Evolutionary conservation across 163 green algal species (phyloP).

Genomic region (Coccomyxa subellipsoidea): DNA sequence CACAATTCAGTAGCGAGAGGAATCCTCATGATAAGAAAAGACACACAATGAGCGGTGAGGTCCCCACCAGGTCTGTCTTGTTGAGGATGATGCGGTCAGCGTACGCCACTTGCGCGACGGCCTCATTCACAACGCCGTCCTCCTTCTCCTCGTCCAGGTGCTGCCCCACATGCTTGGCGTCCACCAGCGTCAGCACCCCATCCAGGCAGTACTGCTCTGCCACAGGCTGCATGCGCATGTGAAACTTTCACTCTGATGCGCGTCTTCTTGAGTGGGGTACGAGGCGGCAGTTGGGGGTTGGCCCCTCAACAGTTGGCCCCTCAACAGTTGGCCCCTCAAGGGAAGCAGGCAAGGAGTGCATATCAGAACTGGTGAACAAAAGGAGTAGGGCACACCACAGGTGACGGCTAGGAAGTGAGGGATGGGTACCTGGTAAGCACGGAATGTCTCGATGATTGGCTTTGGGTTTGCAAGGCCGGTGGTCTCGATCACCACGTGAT

Average conservation of each 20-base stretch:
- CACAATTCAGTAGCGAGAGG: constrained; percentile 6
- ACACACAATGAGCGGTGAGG: background rate
- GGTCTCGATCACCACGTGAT: constrained; percentile 95
- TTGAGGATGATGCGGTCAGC: constrained; percentile 93
- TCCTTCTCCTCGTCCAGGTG: constrained; percentile 61
- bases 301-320: too few species aligned
- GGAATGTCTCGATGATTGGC: constrained; percentile 93
- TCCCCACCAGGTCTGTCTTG: constrained; percentile 87
- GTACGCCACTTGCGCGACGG: constrained; percentile 88
- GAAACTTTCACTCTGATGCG: background rate
- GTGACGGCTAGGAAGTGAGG: background rate
- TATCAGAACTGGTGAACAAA: too few species aligned
- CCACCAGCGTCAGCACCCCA: constrained; percentile 92
- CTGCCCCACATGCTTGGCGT: constrained; percentile 79
- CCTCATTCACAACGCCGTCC: constrained; percentile 72
- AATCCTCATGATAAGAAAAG: background rate
- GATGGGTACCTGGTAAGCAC: constrained; percentile 37
- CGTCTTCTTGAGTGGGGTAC: background rate
- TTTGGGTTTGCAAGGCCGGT: constrained; percentile 92
- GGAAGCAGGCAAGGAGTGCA: too few species aligned
- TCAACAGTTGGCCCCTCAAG: too few species aligned
- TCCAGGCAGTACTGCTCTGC: constrained; percentile 67
- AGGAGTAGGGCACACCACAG: too few species aligned
- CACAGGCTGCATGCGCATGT: constrained; percentile 43
- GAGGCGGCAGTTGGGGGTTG: too few species aligned